Percentiles rank a stretch among this genome's conserved stretches.
Conservation (phyloP, 306 rosid genomes). For the Trifolium repens region DNA sequence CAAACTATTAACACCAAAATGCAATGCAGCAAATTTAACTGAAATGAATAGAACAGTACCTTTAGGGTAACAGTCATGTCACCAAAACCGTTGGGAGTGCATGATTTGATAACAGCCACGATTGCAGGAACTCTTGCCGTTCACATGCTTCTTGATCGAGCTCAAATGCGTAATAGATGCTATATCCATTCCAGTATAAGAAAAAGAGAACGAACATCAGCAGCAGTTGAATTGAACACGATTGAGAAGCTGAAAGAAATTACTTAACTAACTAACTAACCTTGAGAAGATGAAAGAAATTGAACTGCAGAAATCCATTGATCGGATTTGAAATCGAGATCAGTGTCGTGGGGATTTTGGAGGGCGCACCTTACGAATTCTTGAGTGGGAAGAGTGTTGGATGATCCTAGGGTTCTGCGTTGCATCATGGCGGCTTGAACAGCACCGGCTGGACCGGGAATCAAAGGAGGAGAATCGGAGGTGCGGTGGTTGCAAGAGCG, state of each 20-base stretch:
- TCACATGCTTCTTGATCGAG: conserved; percentile 55
- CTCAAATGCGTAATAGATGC: conserved; percentile 47
- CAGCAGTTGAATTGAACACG: not conserved
- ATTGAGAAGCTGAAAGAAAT: not conserved
- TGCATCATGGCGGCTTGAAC: conserved; percentile 80
- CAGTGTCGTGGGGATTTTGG: conserved; percentile 48
- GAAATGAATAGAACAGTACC: conserved; percentile 45
- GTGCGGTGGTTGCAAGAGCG: conserved; percentile 54
- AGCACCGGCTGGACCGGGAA: conserved; percentile 89
- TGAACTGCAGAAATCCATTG: conserved; percentile 70
- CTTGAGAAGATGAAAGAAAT: conserved; percentile 46
- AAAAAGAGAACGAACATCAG: not conserved
- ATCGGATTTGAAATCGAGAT: conserved; percentile 48
- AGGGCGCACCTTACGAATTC: conserved; percentile 62
- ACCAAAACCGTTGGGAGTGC: conserved; percentile 75
- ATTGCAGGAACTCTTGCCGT: conserved; percentile 47
- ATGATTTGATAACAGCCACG: conserved; percentile 68
- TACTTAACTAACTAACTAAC: conserved; percentile 12
- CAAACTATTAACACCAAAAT: not conserved
- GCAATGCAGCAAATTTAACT: not conserved
- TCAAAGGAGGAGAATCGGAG: conserved; percentile 26
- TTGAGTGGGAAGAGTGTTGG: conserved; percentile 63
- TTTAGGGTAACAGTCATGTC: conserved; percentile 70
- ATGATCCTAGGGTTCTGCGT: conserved; percentile 42
- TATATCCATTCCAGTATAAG: conserved; percentile 13